Conservation (phyloP, 2,329 filamentous ascomycete species). For the Hypoxylon sp. region DNA sequence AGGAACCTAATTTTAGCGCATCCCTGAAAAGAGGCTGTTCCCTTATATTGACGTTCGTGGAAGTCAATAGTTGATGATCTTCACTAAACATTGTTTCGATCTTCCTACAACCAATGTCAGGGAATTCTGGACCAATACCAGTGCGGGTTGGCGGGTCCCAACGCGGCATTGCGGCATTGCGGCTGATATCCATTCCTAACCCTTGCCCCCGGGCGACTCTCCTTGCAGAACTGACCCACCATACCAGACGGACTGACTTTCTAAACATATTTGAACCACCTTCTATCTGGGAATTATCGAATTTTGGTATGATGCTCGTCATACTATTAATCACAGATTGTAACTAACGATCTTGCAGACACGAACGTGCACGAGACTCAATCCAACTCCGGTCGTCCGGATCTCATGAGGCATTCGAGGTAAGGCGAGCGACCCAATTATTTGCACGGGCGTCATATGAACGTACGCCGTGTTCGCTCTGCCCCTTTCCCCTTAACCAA, state of each 20-base stretch:
- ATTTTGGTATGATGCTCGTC: conserved; percentile 6
- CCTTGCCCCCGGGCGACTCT: conserved; percentile 18
- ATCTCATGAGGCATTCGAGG: not conserved
- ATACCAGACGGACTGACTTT: not conserved
- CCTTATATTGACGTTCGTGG: conserved; percentile 4
- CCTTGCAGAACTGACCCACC: conserved; percentile 15
- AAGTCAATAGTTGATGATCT: conserved; percentile 33
- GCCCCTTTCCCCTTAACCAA: conserved; percentile 6
- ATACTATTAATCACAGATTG: not conserved
- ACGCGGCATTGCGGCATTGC: conserved; percentile 25
- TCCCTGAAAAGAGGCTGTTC: conserved; percentile 23
- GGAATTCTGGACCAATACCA: conserved; percentile 34
- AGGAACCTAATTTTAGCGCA: conserved; percentile 11
- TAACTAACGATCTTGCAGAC: not conserved
- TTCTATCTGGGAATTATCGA: conserved; percentile 12
- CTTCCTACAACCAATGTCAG: conserved; percentile 37
- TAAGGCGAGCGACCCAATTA: not conserved
- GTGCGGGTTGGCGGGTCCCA: conserved; percentile 17
- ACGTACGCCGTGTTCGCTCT: not conserved
- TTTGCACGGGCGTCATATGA: not conserved
- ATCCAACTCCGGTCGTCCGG: conserved; percentile 2
- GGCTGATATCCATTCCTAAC: conserved; percentile 34
- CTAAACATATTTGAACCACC: conserved; percentile 25
- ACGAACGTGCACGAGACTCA: not conserved
- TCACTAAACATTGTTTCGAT: conserved; percentile 39